Conservation (phyloP, 2,329 filamentous ascomycete species). For the Colletotrichum liriopes region DNA sequence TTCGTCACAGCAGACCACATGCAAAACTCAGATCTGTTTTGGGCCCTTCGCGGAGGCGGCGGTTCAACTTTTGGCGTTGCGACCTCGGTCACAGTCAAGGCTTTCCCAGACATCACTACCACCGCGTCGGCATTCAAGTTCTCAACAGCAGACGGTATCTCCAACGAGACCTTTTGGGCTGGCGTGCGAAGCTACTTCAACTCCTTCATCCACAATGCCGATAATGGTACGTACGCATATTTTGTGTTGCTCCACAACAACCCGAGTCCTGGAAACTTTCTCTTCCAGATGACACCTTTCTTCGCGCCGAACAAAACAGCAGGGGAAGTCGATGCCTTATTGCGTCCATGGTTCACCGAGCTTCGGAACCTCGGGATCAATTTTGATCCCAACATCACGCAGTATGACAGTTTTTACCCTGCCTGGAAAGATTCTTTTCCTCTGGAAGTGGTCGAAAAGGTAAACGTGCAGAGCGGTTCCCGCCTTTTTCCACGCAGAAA, state of each 20-base stretch:
- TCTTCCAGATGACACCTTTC: slow-evolving; percentile 35
- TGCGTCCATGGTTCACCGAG: slow-evolving; percentile 27
- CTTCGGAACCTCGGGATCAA: slow-evolving; percentile 9
- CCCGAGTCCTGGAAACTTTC: slow-evolving; percentile 24
- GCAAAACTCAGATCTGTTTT: slow-evolving; percentile 72
- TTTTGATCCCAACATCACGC: slow-evolving; percentile 24
- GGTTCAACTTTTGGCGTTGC: slow-evolving; percentile 48
- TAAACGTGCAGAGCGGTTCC: slow-evolving; percentile 29
- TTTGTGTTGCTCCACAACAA: slow-evolving; percentile 25
- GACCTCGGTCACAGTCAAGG: slow-evolving; percentile 31
- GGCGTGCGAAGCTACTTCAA: slow-evolving; percentile 33
- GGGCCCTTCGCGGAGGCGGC: slow-evolving; percentile 74
- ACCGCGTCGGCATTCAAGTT: slow-evolving; percentile 27
- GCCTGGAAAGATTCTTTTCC: slow-evolving; percentile 36
- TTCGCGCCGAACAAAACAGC: slow-evolving; percentile 42
- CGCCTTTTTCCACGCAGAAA: slow-evolving; percentile 27
- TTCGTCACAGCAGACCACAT: slow-evolving; percentile 63
- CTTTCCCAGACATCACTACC: slow-evolving; percentile 14
- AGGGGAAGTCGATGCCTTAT: slow-evolving; percentile 6
- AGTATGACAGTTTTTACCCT: slow-evolving; percentile 33
- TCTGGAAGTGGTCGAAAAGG: slow-evolving; percentile 22
- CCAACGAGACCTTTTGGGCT: slow-evolving; percentile 32
- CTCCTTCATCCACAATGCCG: slow-evolving; percentile 27
- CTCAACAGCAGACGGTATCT: slow-evolving; percentile 22
- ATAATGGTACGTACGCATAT: slow-evolving; percentile 25